Evolutionary conservation across 106 monocot genomes (phyloP), one percentile per base, ranked within the genome.

Genomic region (Vanilla planifolia): DNA sequence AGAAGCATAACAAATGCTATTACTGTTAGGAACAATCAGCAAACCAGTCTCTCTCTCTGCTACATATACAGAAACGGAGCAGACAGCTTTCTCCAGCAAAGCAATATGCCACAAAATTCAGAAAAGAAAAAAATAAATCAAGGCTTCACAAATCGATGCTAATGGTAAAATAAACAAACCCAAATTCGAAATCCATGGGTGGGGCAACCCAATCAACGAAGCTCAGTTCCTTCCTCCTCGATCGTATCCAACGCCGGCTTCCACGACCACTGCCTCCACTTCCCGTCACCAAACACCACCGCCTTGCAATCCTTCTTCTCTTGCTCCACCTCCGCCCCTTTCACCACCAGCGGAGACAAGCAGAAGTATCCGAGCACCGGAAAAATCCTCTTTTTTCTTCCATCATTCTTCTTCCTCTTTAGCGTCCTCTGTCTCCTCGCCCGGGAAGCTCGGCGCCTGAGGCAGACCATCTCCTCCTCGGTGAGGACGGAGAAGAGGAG

Each of bases 401-500:
- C 21, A 36, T 47, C 16, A 39, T 15, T 22, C 11, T 30, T 9
- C n/a, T 17, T 17, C 56, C 44, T 21, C 23, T 21, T 4, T 20
- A 7, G 59, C 26, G 47, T 66, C 48, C 33, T 48, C 16, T 55
- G 39, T 19, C 32, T 50, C 37, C 41, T 71, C 22, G 66, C 48
- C 8, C 39, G 3, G 3, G 73, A 32, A 33, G 63, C 68, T 48
- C 25, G 77, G 64, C 39, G 43, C 0, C 64, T 59, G 46, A 79
- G 55, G 0, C 64, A 33, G 11, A 51, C 48, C 79, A 82, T 71
- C 70, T 91, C 90, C 52, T 91, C 85, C 21, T 86, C 85, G 6
- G 85, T 82, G 28, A 91, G 82, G 39, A 91, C 90, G 1, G 90
- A 91, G 74, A 79, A 91, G 40, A 91, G 70, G 73, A 91, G 78